These are phyloP conservation scores for Brachypodium distachyon DNA, from an alignment of 202 grass and related monocot species.

Conservation along the genomic window DNA sequence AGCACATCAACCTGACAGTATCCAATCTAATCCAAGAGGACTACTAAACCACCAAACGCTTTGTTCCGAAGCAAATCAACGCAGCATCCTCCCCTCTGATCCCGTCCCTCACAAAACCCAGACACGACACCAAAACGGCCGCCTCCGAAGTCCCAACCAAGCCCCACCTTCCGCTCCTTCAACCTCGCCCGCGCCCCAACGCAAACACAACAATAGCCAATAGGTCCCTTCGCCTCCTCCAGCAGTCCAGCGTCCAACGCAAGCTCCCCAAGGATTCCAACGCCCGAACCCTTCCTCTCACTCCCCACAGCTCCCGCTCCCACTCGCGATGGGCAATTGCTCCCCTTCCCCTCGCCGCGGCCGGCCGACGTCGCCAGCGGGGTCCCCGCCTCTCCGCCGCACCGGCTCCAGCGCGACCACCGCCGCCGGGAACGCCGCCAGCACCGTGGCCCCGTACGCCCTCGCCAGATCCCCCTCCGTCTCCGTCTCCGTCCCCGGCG, in stretches of 20 bases:
- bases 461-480: conserved; percentile 38
- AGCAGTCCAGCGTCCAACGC: conserved; percentile 1
- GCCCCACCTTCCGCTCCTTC: conserved; percentile 22
- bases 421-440: background rate
- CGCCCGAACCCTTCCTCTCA: background rate
- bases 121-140: conserved; percentile 16
- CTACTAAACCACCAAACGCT: conserved; percentile 14
- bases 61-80: conserved; percentile 25
- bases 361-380: conserved; percentile 10
- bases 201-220: background rate
- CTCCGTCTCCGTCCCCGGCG: background rate
- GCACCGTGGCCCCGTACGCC: conserved; percentile 26
- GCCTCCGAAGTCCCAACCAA: background rate
- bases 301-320: background rate
- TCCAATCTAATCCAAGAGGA: background rate
- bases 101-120: conserved; percentile 16
- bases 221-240: background rate
- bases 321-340: conserved; percentile 31
- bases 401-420: background rate
- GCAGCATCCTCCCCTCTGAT: background rate
- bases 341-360: conserved; percentile 50
- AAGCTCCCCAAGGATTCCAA: background rate
- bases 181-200: conserved; percentile 27
- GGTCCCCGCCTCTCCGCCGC: background rate
- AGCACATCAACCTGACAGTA: background rate